A percentile compares a stretch with the other conserved stretches of the same genome.
phyloP scores from a whole-genome alignment of 805 yeast species.

The Starmerella kuoi region DNA sequence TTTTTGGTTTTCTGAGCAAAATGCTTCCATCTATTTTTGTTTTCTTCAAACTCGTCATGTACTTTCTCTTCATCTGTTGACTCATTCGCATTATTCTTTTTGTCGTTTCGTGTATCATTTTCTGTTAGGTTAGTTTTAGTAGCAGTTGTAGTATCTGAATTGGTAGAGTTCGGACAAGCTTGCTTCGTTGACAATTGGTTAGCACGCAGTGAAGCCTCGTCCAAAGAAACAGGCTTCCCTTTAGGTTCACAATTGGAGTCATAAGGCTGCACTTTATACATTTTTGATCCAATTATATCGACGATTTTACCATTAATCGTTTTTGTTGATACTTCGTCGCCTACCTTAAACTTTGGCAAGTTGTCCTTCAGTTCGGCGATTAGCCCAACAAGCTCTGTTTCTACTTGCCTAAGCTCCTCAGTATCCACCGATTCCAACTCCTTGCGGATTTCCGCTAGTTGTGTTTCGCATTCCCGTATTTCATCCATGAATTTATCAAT shows the following conservation, averaged over 20 bases:
- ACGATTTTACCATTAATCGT: not conserved
- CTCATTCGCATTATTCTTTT: too few species aligned
- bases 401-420: constrained; percentile 24
- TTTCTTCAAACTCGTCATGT: constrained; percentile 3
- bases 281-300: not conserved
- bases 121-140: too few species aligned
- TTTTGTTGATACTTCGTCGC: not conserved
- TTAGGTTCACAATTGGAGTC: not conserved
- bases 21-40: constrained; percentile 7
- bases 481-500: constrained; percentile 21
- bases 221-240: not conserved
- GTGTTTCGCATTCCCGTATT: constrained; percentile 27
- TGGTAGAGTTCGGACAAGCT: not conserved
- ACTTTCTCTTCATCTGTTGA: not conserved
- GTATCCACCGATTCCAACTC: constrained; percentile 24
- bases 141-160: too few species aligned
- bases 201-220: not conserved
- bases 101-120: too few species aligned
- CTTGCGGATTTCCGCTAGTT: constrained; percentile 26
- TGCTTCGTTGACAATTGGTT: not conserved
- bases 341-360: not conserved
- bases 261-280: constrained; percentile 1
- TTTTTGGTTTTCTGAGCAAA: constrained; percentile 1
- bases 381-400: constrained; percentile 26
- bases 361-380: constrained; percentile 21